Evolutionary conservation across 768 basidiomycete species (phyloP).

Genomic region (Lactifluus rugatus): DNA sequence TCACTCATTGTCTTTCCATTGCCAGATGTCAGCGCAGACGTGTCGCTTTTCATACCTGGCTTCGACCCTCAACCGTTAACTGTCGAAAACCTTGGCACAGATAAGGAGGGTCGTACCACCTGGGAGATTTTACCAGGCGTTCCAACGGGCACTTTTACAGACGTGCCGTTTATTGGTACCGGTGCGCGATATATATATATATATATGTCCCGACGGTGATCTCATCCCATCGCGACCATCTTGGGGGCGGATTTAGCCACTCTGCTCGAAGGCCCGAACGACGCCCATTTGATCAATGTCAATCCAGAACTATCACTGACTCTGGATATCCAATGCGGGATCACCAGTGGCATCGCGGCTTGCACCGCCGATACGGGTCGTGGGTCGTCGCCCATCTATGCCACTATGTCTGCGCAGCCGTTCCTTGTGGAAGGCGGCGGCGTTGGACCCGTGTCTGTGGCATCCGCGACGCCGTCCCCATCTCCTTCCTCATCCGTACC

Average conservation of each 20-base stretch:
- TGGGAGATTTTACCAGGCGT: conserved; percentile 7
- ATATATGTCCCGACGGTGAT: neutral
- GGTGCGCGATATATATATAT: neutral
- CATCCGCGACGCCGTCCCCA: neutral
- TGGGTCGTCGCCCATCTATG: neutral
- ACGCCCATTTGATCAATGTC: conserved; percentile 5
- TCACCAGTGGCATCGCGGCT: neutral
- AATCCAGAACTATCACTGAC: neutral
- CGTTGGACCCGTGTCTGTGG: neutral
- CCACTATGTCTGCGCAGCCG: neutral
- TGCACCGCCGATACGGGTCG: neutral
- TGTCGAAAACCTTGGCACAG: neutral
- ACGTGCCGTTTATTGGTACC: neutral
- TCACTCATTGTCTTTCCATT: neutral
- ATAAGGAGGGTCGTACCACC: conserved; percentile 5
- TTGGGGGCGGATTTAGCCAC: neutral
- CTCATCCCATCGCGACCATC: neutral
- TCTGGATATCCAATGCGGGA: conserved; percentile 5
- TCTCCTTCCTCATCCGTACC: neutral
- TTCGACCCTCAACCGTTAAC: conserved; percentile 11
- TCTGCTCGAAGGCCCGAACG: conserved; percentile 2
- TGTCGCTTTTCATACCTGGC: conserved; percentile 4
- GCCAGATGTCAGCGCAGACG: conserved; percentile 3
- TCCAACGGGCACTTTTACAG: neutral
- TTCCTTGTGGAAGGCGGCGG: conserved; percentile 8